Conservation (phyloP, 2,329 filamentous ascomycete genomes). For the Fusarium aywerte region DNA sequence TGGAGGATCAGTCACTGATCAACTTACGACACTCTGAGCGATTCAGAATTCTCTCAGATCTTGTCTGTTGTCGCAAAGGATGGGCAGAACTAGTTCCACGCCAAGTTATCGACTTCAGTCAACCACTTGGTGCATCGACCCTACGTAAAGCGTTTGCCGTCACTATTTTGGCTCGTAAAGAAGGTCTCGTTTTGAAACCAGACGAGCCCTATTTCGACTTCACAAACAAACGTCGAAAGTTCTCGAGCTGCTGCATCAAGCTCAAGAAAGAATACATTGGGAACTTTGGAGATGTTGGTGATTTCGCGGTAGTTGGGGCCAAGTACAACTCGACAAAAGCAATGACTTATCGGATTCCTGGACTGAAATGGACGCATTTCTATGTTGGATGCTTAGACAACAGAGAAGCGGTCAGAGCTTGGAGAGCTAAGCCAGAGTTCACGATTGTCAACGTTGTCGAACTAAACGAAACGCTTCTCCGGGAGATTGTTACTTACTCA, state of each 20-base stretch:
- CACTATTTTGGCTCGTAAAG: constrained; percentile 72
- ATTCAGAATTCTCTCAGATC: constrained; percentile 66
- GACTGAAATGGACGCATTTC: constrained; percentile 81
- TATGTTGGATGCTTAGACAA: constrained; percentile 81
- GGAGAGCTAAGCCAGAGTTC: constrained; percentile 67
- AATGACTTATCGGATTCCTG: constrained; percentile 62
- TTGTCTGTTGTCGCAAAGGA: constrained; percentile 66
- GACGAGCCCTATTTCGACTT: constrained; percentile 81
- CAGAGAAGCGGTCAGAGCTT: constrained; percentile 65
- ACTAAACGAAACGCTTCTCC: constrained; percentile 63
- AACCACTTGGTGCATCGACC: constrained; percentile 59
- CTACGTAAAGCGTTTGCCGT: constrained; percentile 74
- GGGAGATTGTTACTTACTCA: constrained; percentile 60
- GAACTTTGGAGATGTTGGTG: constrained; percentile 82
- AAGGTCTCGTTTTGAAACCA: constrained; percentile 85
- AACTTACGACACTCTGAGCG: constrained; percentile 66
- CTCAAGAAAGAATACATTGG: constrained; percentile 87
- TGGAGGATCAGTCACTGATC: constrained; percentile 65
- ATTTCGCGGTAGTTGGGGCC: constrained; percentile 83
- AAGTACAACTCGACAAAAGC: constrained; percentile 74
- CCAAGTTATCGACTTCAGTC: constrained; percentile 73
- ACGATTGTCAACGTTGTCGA: constrained; percentile 73
- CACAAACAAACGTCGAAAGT: constrained; percentile 49
- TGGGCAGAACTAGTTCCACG: constrained; percentile 74
- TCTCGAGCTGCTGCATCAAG: constrained; percentile 74